These are phyloP conservation scores for Coelastrella sp. DNA, from an alignment of 139 green algal genomes.

Conservation along the genomic window DNA sequence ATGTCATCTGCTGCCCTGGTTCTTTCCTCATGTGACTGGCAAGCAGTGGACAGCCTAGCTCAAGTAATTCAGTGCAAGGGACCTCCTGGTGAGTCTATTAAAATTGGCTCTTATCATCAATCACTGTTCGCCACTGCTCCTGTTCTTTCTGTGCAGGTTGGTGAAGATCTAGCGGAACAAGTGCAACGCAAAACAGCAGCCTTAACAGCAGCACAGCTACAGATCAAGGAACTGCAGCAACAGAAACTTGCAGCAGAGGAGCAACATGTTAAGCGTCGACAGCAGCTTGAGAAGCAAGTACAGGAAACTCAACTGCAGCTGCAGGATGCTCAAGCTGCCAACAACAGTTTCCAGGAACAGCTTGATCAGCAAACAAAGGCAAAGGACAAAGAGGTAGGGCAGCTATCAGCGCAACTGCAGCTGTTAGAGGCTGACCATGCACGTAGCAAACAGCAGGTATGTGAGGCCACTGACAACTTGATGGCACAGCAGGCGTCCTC, in stretches of 20 bases:
- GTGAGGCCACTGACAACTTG: not conserved
- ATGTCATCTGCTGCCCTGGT: not conserved
- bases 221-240: conserved; percentile 32
- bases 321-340: not conserved
- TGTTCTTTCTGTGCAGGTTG: not conserved
- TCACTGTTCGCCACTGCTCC: not conserved
- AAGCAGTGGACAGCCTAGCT: not conserved
- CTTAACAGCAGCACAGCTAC: not conserved
- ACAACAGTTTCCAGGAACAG: not conserved
- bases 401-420: not conserved
- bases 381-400: not conserved
- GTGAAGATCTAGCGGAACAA: conserved; percentile 21
- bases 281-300: not conserved
- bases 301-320: not conserved
- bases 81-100: no score
- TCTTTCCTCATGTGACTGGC: not conserved
- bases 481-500: not conserved
- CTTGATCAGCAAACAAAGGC: not conserved
- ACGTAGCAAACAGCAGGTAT: not conserved
- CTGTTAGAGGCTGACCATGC: not conserved
- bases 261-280: not conserved
- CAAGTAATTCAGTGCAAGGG: not conserved
- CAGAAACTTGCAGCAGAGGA: not conserved
- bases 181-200: not conserved
- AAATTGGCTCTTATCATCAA: not conserved